Base-by-base conservation (phyloP, 805 yeast species). In the Suhomyces sp. region DNA sequence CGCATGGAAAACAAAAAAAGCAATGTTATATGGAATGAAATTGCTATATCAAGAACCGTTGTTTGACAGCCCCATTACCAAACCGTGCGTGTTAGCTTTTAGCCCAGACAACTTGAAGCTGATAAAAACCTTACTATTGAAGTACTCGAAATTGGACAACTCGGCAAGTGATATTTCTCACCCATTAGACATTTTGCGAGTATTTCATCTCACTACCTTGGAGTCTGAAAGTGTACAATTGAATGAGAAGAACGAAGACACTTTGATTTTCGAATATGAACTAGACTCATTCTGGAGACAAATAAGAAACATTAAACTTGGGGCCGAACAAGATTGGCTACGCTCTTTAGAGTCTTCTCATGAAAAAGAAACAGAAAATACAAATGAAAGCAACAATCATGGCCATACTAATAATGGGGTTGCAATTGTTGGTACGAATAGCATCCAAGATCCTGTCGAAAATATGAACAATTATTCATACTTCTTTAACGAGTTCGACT, bases 201-300 rank as follows among this genome's bases (percentile, higher is more conserved):
- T n/a, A 12, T 9, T 28, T 21, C 30, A 29, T 18, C 11, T 20
- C 14, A 15, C 25, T 11, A 25, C 11, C 15, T 25, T 33, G 4
- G 18, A 35, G 6, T 19, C 28, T 21, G 9, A 25, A 16, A 12
- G 26, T n/a, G 11, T 19, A 10, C 16, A 23, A 15, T 3, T 13
- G 14, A 13, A 25, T 13, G 19, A 25, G 27, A 12, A 22, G 7
- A 15, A n/a, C 16, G 35, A 32, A 8, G 31, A 35, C 9, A 27
- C 14, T 6, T 16, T 42, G 14, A 13, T 36, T 4, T 12, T 19
- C 2, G 46, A 42, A 21, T 20, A 31, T 3, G 42, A 42, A 20
- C 13, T 42, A 4, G 36, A 36, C 26, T 32, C 31, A 9, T 42
- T 42, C 29, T 42, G 46, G 46, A 26, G 39, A 13, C 44, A 36